Base-by-base conservation (phyloP, 768 basidiomycete genomes). In the Kwoniella heveanensis region DNA sequence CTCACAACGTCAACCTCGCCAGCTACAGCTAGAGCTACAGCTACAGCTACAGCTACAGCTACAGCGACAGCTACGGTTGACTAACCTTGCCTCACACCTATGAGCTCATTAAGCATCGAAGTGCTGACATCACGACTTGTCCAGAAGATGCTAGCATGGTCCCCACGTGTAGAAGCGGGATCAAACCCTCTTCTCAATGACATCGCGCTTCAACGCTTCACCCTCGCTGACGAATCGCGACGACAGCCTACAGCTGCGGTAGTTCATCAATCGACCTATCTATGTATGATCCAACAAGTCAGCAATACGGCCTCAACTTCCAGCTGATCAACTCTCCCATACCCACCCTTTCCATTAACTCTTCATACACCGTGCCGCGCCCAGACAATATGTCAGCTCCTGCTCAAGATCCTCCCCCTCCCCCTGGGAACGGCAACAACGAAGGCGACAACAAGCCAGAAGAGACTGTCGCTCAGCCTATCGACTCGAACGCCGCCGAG, bases 331-430 rank as follows among this genome's bases (percentile, higher is more conserved):
- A n/a, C n/a, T 36, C 32, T 36, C 7, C 32, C 6, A 6, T 36
- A 36, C 32, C n/a, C n/a, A n/a, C n/a, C n/a, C n/a, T n/a, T n/a
- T n/a, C n/a, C n/a, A n/a, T n/a, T n/a, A n/a, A n/a, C n/a, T n/a
- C n/a, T n/a, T n/a, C n/a, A n/a, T n/a, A n/a, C n/a, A n/a, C n/a
- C n/a, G n/a, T n/a, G n/a, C n/a, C n/a, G n/a, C n/a, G n/a, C 9
- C 39, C 8, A 19, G 17, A 44, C 17, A 69, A 9, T 48, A 76
- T 76, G 74, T 73, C 74, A 24, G 67, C 60, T n/a, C 72, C 72
- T 48, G 59, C 70, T 24, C 61, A 67, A 68, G 74, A 76, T 44
- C 74, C 74, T 32, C 70, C 70, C 52, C 60, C 37, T 22, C 74
- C 74, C 24, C 70, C 70, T 44, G 39, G 39, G 4, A 57, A 47